Percentiles rank a stretch among this genome's conserved stretches.
phyloP scores from a whole-genome alignment of 169 alveolate genomes.

The Plasmodium fragile region DNA sequence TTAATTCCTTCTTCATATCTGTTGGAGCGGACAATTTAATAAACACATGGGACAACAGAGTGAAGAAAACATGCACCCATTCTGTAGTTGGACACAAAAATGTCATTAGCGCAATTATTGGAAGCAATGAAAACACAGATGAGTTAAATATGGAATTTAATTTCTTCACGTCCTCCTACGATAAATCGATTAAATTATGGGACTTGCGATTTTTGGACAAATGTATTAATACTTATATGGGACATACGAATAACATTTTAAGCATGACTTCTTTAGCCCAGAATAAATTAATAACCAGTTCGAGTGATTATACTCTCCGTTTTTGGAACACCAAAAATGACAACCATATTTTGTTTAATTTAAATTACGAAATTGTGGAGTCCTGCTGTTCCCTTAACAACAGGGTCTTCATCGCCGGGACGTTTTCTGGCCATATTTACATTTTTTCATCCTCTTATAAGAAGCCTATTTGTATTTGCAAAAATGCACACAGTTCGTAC shows the following conservation, averaged over 20 bases:
- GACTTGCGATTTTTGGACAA: constrained; percentile 75
- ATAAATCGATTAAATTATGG: constrained; percentile 83
- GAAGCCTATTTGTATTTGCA: constrained; percentile 49
- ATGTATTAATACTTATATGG: constrained; percentile 64
- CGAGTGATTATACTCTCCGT: constrained; percentile 70
- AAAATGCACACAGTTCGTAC: constrained; percentile 53
- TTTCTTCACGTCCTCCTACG: constrained; percentile 82
- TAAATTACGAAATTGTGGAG: constrained; percentile 66
- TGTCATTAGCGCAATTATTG: constrained; percentile 39
- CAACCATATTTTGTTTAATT: constrained; percentile 60
- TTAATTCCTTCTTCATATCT: constrained; percentile 66
- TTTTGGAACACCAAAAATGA: constrained; percentile 72
- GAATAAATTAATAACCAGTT: constrained; percentile 60
- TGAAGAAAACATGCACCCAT: constrained; percentile 29
- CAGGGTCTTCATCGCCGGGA: constrained; percentile 63
- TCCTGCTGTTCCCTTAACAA: constrained; percentile 71
- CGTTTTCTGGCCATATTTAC: constrained; percentile 50
- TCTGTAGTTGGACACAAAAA: constrained; percentile 62
- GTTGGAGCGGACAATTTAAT: constrained; percentile 73
- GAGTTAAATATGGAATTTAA: constrained; percentile 57
- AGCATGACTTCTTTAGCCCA: constrained; percentile 40
- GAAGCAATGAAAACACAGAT: constrained; percentile 57
- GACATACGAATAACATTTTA: constrained; percentile 48
- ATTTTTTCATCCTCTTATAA: constrained; percentile 66
- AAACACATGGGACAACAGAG: constrained; percentile 61